Conservation (phyloP, 371 early-diverging fungal species). For the Syncephalastrum sp. region DNA sequence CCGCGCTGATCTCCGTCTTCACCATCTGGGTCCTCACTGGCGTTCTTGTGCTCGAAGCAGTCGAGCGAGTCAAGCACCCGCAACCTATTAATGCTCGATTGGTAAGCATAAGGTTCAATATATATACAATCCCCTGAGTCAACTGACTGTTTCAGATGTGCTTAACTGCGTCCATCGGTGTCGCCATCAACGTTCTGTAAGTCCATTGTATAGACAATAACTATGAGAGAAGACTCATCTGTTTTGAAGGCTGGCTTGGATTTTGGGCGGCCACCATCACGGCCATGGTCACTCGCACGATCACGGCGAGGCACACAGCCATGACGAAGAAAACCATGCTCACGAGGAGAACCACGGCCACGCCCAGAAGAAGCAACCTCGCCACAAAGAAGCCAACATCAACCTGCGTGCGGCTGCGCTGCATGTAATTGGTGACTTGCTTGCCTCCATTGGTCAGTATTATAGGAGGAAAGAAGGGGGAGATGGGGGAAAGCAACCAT, state of each 20-base stretch:
- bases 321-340: slow-evolving; percentile 26
- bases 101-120: slow-evolving; percentile 22
- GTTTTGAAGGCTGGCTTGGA: slow-evolving; percentile 38
- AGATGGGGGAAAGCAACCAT: background rate
- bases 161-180: slow-evolving; percentile 69
- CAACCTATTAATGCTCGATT: slow-evolving; percentile 70
- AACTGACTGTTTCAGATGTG: slow-evolving; percentile 60
- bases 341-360: slow-evolving; percentile 4
- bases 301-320: slow-evolving; percentile 16
- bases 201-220: slow-evolving; percentile 3
- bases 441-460: slow-evolving; percentile 69
- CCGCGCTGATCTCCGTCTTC: slow-evolving; percentile 78
- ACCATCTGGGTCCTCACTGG: slow-evolving; percentile 85
- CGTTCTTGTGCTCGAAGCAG: slow-evolving; percentile 73
- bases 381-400: slow-evolving; percentile 49
- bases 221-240: no score
- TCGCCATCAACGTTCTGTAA: slow-evolving; percentile 77
- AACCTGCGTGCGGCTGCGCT: slow-evolving; percentile 75
- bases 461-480: background rate
- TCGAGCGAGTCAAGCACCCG: slow-evolving; percentile 74
- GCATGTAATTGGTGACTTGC: slow-evolving; percentile 86
- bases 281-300: slow-evolving; percentile 28
- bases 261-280: slow-evolving; percentile 54
- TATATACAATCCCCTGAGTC: background rate
- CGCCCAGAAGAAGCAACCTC: background rate